Base-by-base conservation (phyloP, 176 grass and related monocot species). In the Zea luxurians region DNA sequence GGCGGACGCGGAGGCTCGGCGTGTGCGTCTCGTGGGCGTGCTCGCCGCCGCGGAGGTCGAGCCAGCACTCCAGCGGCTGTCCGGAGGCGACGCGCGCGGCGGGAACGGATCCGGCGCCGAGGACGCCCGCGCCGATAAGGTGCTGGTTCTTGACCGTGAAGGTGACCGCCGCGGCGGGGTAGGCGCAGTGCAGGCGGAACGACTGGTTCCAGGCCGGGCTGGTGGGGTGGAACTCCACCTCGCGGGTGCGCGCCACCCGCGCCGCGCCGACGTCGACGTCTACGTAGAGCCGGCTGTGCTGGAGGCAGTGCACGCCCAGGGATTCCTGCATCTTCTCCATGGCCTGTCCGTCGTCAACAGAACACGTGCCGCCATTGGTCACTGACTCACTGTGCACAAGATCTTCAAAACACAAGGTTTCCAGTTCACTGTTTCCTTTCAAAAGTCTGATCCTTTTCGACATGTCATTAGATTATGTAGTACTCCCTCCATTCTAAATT, bases 201-300 rank as follows among this genome's bases (percentile, higher is more conserved):
- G 91, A 94, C 52, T 98, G 86, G 86, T 98, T 92, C 95, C 95
- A 98, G 2, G 53, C 81, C 6, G 89, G 91, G 16, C 57, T 78
- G 70, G 70, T 78, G 3, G 89, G 66, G 64, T 88, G 87, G 83
- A 78, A 92, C 78, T 92, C 91, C 37, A 90, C 75, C 85, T 88
- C 80, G 35, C 91, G 49, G 42, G 91, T 94, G 61, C 89, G 87
- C 60, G 85, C 95, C 59, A 94, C 87, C 49, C 86, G 82, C 54
- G 89, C 89, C 12, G 59, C 60, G 61, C 95, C 91, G 80, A 94
- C 89, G 68, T 94, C 91, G 10, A 98, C 4, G 61, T 90, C 85
- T 16, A 85, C 87, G 74, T 92, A 94, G 70, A 94, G 73, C 43
- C 85, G 84, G 79, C 74, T 85, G 70, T 90, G 85, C 13, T 67